Evolutionary conservation across 1,284 basidiomycete genomes (phyloP), one percentile per base, ranked within the genome.

Genomic region (Polyporus tsugae): DNA sequence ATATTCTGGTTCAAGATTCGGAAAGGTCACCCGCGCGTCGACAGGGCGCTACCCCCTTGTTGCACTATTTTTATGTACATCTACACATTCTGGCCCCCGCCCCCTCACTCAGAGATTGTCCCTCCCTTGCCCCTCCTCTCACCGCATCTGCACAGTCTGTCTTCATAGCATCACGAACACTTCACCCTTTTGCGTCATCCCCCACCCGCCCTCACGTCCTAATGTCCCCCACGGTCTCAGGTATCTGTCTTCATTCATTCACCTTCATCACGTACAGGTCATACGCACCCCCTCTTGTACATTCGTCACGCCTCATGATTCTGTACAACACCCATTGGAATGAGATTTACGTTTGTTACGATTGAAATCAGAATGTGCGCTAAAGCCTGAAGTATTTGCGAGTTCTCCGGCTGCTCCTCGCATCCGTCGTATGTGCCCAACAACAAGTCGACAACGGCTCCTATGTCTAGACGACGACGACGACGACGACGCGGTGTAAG

Each of bases 31-130:
- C 49, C 35, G 52, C 64, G 68, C 49, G 62, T 52, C 53, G 44
- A 49, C 57, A 64, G 53, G 29, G 65, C 64, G 36, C 33, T 39
- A 52, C 49, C 64, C 63, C 61, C 63, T 49, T 36, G 66, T 72
- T 72, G 69, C 70, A 70, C 64, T 72, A 72, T 72, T 69, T 62
- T 72, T 72, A 72, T 72, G 71, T 72, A 72, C 71, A 67, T 64
- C 65, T 53, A 66, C 46, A 29, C 62, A 55, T 60, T 60, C 58
- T 39, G 33, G 61, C 15, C 62, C 39, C 22, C 29, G 38, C n/a
- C 60, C 10, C 33, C 19, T 49, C 46, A 17, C 35, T 49, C 61
- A 29, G 22, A 49, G 22, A 49, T 25, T 49, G 46, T 25, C 46
- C 52, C 22, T 57, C 25, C 22, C 36, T 52, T n/a, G 44, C 53